Evolutionary conservation across 1,139 yeast genomes (phyloP), one percentile per base, ranked within the genome.

Genomic region (Blastobotrys raffinosifermentans): DNA sequence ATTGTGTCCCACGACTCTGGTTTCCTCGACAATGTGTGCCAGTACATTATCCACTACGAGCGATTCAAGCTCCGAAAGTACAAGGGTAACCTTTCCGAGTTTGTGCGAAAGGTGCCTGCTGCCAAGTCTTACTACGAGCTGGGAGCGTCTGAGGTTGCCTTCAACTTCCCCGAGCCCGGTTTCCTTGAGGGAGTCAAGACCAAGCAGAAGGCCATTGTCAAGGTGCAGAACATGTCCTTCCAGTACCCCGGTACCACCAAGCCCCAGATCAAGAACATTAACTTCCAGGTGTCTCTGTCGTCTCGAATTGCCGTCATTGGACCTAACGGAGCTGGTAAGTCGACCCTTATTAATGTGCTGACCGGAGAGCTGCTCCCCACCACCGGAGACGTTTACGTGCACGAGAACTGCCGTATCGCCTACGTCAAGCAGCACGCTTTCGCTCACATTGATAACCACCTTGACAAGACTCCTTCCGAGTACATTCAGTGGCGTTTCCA

Each of bases 401-500:
- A 91, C 77, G 97, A 91, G 75, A 91, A 91, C 75, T 83, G 94
- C 77, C 94, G 98, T 81, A 91, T 91, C 62, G 97, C 97, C 63
- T 91, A 91, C 89, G 89, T 91, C 63, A 91, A 91, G 77, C 98
- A 91, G 77, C 97, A 91, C 71, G 98, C 98, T 69, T 91, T 91
- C 67, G 96, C 97, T 51, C 98, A 91, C 71, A 87, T 91, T 66
- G 98, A 91, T 73, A 79, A 85, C 70, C 98, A 91, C 69, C 80
- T 89, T 72, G 98, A 91, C 80, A 84, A 84, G 80, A 91, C 98
- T 64, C 98, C 98, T 65, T 87, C 96, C 63, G 98, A 91, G 77
- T 91, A 91, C 75, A 91, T 91, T 59, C 98, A 91, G 78, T 91
- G 98, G 98, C 89, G 98, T 80, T 91, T 89, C 96, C 98, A 91